Percentiles rank a stretch among this genome's conserved stretches.
These are phyloP conservation scores for Monilinia laxa DNA, from an alignment of 2,329 filamentous ascomycete genomes.

Conservation along the genomic window DNA sequence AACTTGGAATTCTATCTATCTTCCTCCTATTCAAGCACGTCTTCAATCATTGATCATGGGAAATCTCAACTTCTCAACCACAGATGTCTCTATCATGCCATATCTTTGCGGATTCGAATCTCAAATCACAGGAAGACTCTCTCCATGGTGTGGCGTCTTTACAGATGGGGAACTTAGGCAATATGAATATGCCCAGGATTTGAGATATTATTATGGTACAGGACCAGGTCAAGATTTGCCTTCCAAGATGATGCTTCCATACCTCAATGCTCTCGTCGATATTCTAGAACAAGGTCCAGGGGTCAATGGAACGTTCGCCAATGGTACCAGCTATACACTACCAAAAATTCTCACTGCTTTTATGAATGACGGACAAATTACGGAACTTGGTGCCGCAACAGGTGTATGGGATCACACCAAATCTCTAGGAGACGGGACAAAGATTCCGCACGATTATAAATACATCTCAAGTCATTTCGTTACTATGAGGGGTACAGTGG, in stretches of 20 bases:
- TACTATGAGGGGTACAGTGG: constrained; percentile 64
- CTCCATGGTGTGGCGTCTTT: constrained; percentile 63
- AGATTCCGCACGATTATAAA: constrained; percentile 49
- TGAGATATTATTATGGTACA: constrained; percentile 66
- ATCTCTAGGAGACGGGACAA: constrained; percentile 41
- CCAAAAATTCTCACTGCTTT: constrained; percentile 61
- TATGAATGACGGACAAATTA: constrained; percentile 65
- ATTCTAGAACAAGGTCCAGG: constrained; percentile 54
- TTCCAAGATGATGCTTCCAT: constrained; percentile 60
- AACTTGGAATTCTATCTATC: constrained; percentile 17
- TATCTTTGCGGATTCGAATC: constrained; percentile 72
- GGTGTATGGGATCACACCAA: constrained; percentile 56
- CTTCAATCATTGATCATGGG: constrained; percentile 40
- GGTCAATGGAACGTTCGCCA: constrained; percentile 47
- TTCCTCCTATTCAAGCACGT: constrained; percentile 14
- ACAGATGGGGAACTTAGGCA: constrained; percentile 59
- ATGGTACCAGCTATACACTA: constrained; percentile 49
- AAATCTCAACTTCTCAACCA: constrained; percentile 52
- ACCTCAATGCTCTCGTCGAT: constrained; percentile 53
- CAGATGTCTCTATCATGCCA: constrained; percentile 58
- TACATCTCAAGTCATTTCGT: constrained; percentile 58
- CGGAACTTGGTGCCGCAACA: constrained; percentile 57
- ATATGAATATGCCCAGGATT: constrained; percentile 67
- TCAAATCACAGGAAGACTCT: constrained; percentile 61
- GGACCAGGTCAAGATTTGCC: constrained; percentile 57